phyloP scores from a whole-genome alignment of 192 early-diverging fungal genomes.

The Umbelopsis isabellina region DNA sequence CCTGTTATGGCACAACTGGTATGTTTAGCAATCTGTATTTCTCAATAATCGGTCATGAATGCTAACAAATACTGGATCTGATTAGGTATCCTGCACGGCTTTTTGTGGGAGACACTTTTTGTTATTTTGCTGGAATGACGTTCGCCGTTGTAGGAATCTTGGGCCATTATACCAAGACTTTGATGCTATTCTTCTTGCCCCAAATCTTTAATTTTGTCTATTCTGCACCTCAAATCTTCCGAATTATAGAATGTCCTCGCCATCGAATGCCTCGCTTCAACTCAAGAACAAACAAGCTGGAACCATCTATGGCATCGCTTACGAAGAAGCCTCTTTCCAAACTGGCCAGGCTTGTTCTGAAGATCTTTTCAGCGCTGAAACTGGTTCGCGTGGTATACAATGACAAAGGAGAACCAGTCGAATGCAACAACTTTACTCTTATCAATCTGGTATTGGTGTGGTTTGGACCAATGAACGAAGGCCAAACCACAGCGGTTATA shows the following conservation, averaged over 20 bases:
- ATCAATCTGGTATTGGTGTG: constrained; percentile 88
- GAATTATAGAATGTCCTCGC: constrained; percentile 92
- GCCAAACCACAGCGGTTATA: constrained; percentile 57
- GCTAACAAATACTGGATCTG: neutral
- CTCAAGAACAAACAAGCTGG: constrained; percentile 45
- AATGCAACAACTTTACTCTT: constrained; percentile 90
- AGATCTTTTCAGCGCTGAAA: constrained; percentile 52
- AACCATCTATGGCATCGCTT: constrained; percentile 37
- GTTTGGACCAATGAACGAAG: constrained; percentile 76
- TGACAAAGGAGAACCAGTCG: constrained; percentile 49
- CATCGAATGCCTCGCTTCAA: constrained; percentile 86
- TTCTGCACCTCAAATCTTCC: constrained; percentile 93
- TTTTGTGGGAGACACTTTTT: constrained; percentile 97
- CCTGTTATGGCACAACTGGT: constrained; percentile 89
- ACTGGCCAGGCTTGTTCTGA: constrained; percentile 60
- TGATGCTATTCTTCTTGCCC: constrained; percentile 92
- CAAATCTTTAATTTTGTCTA: constrained; percentile 98
- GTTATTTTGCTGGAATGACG: constrained; percentile 99
- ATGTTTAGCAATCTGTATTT: neutral
- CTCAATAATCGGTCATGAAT: constrained; percentile 3
- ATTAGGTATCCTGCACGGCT: constrained; percentile 82
- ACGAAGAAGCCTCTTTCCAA: constrained; percentile 38
- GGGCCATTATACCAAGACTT: constrained; percentile 91
- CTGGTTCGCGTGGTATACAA: constrained; percentile 57
- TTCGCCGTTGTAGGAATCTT: constrained; percentile 97